These are phyloP conservation scores for Mycosphaerella sp. DNA, from an alignment of 2,329 filamentous ascomycete species.

Conservation along the genomic window DNA sequence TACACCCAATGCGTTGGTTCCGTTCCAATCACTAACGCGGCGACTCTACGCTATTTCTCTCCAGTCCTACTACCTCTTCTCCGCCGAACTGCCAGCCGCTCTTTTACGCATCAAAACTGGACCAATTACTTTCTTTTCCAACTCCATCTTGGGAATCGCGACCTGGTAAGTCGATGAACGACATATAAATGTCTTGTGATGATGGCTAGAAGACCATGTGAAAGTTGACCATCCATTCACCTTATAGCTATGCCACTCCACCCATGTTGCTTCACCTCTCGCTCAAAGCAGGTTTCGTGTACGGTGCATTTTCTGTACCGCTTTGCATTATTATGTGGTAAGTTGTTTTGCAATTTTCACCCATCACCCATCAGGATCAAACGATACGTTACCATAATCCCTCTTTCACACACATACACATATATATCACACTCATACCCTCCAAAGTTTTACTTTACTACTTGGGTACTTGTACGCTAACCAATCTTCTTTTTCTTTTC, in stretches of 20 bases:
- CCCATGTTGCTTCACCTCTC: slow-evolving; percentile 4
- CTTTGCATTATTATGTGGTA: slow-evolving; percentile 6
- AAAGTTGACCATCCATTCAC: too few relatives aligned
- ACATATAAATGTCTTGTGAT: neutral
- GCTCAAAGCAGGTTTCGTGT: slow-evolving; percentile 4
- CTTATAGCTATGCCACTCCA: slow-evolving; percentile 3
- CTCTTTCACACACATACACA: too few relatives aligned
- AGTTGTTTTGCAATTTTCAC: too few relatives aligned
- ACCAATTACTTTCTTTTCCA: slow-evolving; percentile 5
- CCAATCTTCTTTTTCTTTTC: too few relatives aligned
- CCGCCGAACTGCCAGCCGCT: slow-evolving; percentile 3
- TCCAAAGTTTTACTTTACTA: too few relatives aligned
- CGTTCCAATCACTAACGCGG: neutral
- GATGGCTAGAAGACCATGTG: neutral
- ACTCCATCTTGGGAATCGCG: slow-evolving; percentile 6
- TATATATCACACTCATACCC: too few relatives aligned
- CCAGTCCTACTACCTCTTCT: slow-evolving; percentile 5
- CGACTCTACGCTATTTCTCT: neutral
- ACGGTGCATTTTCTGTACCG: slow-evolving; percentile 7
- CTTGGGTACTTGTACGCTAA: too few relatives aligned
- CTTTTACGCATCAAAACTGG: slow-evolving; percentile 7
- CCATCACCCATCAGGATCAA: too few relatives aligned
- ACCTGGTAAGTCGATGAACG: neutral
- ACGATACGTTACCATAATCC: too few relatives aligned
- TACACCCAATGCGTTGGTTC: neutral